A percentile compares a stretch with the other conserved stretches of the same genome.
These are phyloP conservation scores for Fusarium sambucinum DNA, from an alignment of 2,329 filamentous ascomycete genomes.

Conservation along the genomic window DNA sequence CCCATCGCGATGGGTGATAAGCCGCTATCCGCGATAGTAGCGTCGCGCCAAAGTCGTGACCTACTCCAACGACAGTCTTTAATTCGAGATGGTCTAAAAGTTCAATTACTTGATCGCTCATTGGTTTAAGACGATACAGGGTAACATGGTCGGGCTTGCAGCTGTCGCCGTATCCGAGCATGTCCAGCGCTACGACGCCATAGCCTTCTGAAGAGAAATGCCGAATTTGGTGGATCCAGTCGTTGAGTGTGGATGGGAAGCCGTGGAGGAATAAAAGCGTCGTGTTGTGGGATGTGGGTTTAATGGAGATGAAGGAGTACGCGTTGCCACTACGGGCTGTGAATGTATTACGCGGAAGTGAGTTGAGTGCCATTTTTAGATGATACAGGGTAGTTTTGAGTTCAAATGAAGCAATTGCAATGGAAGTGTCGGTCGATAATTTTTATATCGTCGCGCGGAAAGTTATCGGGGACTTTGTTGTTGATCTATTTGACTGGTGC, in stretches of 20 bases:
- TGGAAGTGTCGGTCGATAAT: neutral
- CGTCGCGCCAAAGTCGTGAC: conserved; percentile 54
- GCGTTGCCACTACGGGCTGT: conserved; percentile 31
- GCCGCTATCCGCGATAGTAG: conserved; percentile 48
- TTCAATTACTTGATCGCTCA: conserved; percentile 52
- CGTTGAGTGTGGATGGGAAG: conserved; percentile 59
- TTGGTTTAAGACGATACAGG: conserved; percentile 50
- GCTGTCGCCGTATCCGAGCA: conserved; percentile 56
- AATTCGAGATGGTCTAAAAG: conserved; percentile 51
- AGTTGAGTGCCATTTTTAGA: conserved; percentile 20
- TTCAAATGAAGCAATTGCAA: neutral
- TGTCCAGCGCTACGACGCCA: conserved; percentile 58
- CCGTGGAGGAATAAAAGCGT: conserved; percentile 63
- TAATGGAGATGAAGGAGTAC: conserved; percentile 51
- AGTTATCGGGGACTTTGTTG: conserved; percentile 47
- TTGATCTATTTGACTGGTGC: neutral
- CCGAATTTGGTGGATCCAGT: conserved; percentile 57
- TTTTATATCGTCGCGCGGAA: conserved; percentile 35
- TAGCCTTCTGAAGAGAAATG: conserved; percentile 54
- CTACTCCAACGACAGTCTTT: conserved; percentile 58
- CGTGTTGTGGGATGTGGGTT: conserved; percentile 26
- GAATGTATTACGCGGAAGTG: conserved; percentile 28
- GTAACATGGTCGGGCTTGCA: conserved; percentile 48
- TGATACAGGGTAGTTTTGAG: neutral
- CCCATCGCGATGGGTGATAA: conserved; percentile 44